These are phyloP conservation scores for Coniochaeta pulveracea DNA, from an alignment of 2,329 filamentous ascomycete species.

Conservation along the genomic window DNA sequence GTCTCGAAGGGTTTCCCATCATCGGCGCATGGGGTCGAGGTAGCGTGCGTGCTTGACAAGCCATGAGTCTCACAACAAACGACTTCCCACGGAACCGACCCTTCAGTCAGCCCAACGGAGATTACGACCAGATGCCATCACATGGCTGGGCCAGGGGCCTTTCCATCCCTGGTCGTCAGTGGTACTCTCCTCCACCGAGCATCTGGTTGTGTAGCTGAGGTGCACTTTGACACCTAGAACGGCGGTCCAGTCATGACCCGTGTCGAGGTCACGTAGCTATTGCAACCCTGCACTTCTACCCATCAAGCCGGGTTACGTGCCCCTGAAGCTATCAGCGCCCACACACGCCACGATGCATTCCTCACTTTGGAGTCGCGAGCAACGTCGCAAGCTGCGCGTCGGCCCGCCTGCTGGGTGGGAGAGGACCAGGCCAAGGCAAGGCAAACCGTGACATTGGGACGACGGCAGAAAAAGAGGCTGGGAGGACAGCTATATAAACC, in stretches of 20 bases:
- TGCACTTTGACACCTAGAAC: neutral
- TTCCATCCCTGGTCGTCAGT: neutral
- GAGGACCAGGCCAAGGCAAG: too few relatives aligned
- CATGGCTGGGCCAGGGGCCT: neutral
- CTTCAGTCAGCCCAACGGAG: conserved; percentile 2
- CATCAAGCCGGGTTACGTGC: conserved; percentile 1
- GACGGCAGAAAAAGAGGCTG: too few relatives aligned
- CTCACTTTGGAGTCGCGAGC: neutral
- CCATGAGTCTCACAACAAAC: too few relatives aligned
- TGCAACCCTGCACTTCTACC: conserved; percentile 2
- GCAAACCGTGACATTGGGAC: too few relatives aligned
- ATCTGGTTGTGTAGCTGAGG: conserved; percentile 1
- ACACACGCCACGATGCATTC: neutral
- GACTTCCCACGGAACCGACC: too few relatives aligned
- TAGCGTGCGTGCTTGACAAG: too few relatives aligned
- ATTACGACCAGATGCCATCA: neutral
- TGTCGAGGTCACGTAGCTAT: conserved; percentile 2
- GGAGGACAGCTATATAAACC: too few relatives aligned
- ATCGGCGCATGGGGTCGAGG: too few relatives aligned
- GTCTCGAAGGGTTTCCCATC: too few relatives aligned
- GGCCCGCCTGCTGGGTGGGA: too few relatives aligned
- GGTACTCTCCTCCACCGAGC: neutral
- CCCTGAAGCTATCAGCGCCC: neutral
- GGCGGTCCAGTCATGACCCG: neutral
- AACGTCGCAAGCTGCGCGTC: conserved; percentile 2